Evolutionary conservation across 2,329 filamentous ascomycete genomes (phyloP), one percentile per base, ranked within the genome.

Genomic region (Alternaria postmessia): DNA sequence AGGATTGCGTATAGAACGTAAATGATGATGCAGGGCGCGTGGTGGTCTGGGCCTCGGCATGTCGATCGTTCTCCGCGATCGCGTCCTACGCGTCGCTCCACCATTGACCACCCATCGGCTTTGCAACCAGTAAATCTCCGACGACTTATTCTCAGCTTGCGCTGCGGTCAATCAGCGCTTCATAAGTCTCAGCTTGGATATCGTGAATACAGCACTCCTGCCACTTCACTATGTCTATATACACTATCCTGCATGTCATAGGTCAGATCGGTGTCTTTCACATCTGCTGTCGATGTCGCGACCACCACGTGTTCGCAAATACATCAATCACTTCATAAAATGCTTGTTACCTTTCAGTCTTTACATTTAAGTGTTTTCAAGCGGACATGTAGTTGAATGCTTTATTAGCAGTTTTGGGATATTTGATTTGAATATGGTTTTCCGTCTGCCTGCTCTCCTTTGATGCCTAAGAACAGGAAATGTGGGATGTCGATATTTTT

Each of bases 51-150:
- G 46, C 46, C 30, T 48, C 46, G 46, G 46, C 46, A 24, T 34
- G 46, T 22, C 30, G 7, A 48, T 48, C 46, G 46, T 30, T 24
- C 18, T 48, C 20, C 44, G 34, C 11, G n/a, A 12, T 34, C 44
- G 44, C 44, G 18, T 14, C 28, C 30, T 20, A 28, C 44, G 18
- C 46, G 46, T 36, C 12, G 7, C 12, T 36, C 7, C 20, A 16
- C 41, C 41, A 26, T 43, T 22, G 4, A 43, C 22, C 22, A 26
- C 70, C 41, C 41, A 43, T 8, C 14, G 11, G 39, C 39, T 38
- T 38, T n/a, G 34, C 34, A 6, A 8, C 16, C 7, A 22, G 9
- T 14, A 42, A 42, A 8, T 14, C 16, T n/a, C 34, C 16, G 1
- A 22, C 18, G 20, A 42, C 11, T 22, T 22, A 4, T 42, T 22